phyloP scores from a whole-genome alignment of 306 rosid genomes.

The Prunus mume region DNA sequence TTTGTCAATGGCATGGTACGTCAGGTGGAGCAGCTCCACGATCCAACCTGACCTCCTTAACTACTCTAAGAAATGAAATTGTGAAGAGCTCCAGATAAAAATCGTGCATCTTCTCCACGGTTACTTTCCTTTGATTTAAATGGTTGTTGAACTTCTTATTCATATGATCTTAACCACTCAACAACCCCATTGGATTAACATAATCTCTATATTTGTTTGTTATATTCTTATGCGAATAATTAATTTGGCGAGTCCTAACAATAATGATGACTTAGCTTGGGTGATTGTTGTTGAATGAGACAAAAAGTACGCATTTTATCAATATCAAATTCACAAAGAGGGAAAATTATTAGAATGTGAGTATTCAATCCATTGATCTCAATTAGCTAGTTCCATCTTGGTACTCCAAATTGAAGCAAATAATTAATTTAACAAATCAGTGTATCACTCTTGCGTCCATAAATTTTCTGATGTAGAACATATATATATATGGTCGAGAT shows the following conservation, averaged over 20 bases:
- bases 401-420: too few species aligned
- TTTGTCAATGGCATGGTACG: not conserved
- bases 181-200: constrained; percentile 1
- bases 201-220: not conserved
- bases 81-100: not conserved
- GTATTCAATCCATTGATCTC: too few species aligned
- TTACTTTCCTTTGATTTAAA: not conserved
- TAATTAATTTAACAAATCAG: too few species aligned
- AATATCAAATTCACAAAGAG: not conserved
- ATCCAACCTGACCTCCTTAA: not conserved
- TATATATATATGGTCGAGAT: too few species aligned
- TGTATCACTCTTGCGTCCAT: too few species aligned
- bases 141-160: constrained; percentile 19
- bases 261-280: not conserved
- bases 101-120: not conserved
- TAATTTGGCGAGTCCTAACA: not conserved
- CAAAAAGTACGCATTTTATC: not conserved
- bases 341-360: too few species aligned
- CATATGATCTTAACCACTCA: constrained; percentile 9
- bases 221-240: not conserved
- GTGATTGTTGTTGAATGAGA: not conserved
- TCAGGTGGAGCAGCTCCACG: not conserved
- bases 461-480: too few species aligned
- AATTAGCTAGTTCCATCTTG: too few species aligned
- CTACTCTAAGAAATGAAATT: not conserved